Evolutionary conservation across 2,329 filamentous ascomycete species (phyloP), one percentile per base, ranked within the genome.

Genomic region (Magnaporthiopsis incrustans): DNA sequence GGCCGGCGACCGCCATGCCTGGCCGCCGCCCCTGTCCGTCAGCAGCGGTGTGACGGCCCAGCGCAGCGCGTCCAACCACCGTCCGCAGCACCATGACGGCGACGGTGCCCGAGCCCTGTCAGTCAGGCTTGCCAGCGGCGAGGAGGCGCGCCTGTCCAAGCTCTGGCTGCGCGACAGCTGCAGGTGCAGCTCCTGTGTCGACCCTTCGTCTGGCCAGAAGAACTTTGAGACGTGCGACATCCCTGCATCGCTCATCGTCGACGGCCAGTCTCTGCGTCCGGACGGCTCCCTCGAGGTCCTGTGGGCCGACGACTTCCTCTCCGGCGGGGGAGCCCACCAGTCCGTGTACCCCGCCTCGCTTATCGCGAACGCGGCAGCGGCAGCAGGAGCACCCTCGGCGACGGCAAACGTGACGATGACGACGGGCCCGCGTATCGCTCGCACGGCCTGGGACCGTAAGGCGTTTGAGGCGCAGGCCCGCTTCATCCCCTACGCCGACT

Each of bases 161-260:
- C 57, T 71, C 10, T 77, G 74, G 70, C 74, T 88, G 26, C 81
- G 86, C 53, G 86, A 89, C 71, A 75, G 81, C 64, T 89, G 86
- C 74, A 71, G 75, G 26, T 89, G 86, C 71, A 68, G 76, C n/a
- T 70, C 67, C 59, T 89, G 86, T 70, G 77, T 86, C 38, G 82
- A 88, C 70, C 77, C 81, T 4, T 81, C 82, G 57, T 86, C 84
- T 22, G 81, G 79, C 57, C 86, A 89, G 71, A 89, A 88, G 74
- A 77, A 78, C 53, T 90, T 90, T 73, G 82, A 83, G 64, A 87
- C 86, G 1, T 78, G 79, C 26, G 86, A 91, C 62, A 87, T 92
- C 57, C 84, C 87, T 0, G 35, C 32, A 12, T 25, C 5, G 3
- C 69, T 68, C 14, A n/a, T 2, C 5, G 61, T 68, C 2, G 22